Evolutionary conservation across 495 filamentous ascomycete species (phyloP), one percentile per base, ranked within the genome.

Genomic region (Talaromyces proteolyticus): DNA sequence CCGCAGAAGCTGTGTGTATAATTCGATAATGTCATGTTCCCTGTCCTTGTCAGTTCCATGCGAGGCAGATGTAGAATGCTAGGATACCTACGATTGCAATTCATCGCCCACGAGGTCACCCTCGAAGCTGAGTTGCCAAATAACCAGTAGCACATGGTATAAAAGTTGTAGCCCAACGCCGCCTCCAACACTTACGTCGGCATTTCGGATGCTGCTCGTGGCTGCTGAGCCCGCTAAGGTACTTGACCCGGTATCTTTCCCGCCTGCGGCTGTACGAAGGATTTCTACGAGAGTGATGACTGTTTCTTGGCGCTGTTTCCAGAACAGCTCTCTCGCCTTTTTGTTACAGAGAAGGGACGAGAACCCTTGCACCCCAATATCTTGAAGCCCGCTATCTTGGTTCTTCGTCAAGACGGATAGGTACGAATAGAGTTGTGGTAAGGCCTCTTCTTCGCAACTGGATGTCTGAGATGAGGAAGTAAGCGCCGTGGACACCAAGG

Each of bases 111-210:
- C 77, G 6, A 87, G 70, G 23, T 74, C 74, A 19, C 85, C 88
- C 60, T 97, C 94, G 54, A 99, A 99, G 51, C 88, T 93, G 44
- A 97, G 73, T 71, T 97, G 90, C 94, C 94, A 99, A 19, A 97
- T 64, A 12, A 91, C 88, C 34, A 99, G 71, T 25, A 99, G 77
- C 18, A 96, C 87, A 56, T 96, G 90, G 63, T 99, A 99, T 21
- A 99, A 77, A 37, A 97, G 81, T 60, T 99, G 94, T 12, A 99
- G 70, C 14, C 91, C 89, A 44, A 99, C 87, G 14, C 88, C 88
- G 43, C 91, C 88, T 40, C 84, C 77, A 37, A 94, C 61, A 16
- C 80, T 78, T 20, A 76, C 77, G 60, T 89, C 88, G 8, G 70
- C 73, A 53, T 63, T 78, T 43, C 77, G 73, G 42, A 75, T 67